A percentile compares a stretch with the other conserved stretches of the same genome.
Conservation (phyloP, 129 eudicot species). For the Lactuca sativa region DNA sequence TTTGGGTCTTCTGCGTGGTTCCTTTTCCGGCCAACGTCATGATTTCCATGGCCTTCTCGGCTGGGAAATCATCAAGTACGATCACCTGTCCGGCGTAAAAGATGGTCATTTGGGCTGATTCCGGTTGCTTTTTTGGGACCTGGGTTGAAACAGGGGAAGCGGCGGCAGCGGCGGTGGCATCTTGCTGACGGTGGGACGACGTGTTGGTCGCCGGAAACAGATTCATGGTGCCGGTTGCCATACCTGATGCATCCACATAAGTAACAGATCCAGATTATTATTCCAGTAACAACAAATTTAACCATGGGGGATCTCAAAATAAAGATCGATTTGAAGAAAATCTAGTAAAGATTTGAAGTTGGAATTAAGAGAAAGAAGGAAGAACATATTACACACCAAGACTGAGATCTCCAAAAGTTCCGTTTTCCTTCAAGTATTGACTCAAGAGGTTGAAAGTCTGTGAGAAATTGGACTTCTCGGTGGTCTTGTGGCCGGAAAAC, state of each 20-base stretch:
- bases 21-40: conserved; percentile 40
- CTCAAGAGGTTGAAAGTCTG: conserved; percentile 64
- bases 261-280: conserved; percentile 15
- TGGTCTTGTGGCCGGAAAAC: conserved; percentile 27
- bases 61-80: conserved; percentile 72
- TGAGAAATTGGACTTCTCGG: conserved; percentile 47
- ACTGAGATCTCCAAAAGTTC: conserved; percentile 44
- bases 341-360: not conserved
- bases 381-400: conserved; percentile 30
- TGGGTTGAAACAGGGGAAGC: conserved; percentile 3
- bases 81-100: conserved; percentile 71
- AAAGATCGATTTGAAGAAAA: no score
- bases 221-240: conserved; percentile 25
- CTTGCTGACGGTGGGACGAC: not conserved
- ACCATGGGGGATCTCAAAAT: no score
- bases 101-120: conserved; percentile 65
- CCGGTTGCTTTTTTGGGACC: conserved; percentile 23
- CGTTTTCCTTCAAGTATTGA: conserved; percentile 57
- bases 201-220: not conserved
- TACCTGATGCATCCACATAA: not conserved
- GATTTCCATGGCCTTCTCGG: conserved; percentile 67
- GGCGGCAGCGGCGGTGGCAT: conserved; percentile 23
- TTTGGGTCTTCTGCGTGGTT: not conserved
- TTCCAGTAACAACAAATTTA: not conserved
- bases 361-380: not conserved